These are phyloP conservation scores for Microbotryum scabiosae DNA, from an alignment of 1,284 basidiomycete species.

Conservation along the genomic window DNA sequence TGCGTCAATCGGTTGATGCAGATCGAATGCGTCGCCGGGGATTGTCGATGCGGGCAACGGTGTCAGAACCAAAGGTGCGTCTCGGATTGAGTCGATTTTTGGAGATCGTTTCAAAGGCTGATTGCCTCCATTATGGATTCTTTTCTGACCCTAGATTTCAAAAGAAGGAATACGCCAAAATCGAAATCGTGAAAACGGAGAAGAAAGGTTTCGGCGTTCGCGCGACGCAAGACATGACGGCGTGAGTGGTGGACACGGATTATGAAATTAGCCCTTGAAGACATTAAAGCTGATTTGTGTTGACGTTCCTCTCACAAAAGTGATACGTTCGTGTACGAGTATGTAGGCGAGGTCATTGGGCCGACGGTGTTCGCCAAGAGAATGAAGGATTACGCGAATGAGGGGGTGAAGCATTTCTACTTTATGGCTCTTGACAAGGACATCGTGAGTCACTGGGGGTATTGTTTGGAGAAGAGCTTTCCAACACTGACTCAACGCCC, in stretches of 20 bases:
- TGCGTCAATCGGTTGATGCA: conserved; percentile 98
- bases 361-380: conserved; percentile 80
- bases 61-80: conserved; percentile 89
- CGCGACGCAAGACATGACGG: conserved; percentile 58
- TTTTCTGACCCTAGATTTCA: no score
- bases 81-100: not conserved
- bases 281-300: not conserved
- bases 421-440: conserved; percentile 99
- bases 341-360: conserved; percentile 92
- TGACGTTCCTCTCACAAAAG: conserved; percentile 45
- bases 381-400: conserved; percentile 86
- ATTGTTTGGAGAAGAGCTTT: not conserved
- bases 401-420: conserved; percentile 95
- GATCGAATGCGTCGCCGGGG: conserved; percentile 82
- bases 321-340: conserved; percentile 92
- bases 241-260: conserved; percentile 49
- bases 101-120: not conserved
- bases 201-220: conserved; percentile 93
- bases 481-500: not conserved
- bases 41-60: conserved; percentile 71
- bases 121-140: no score
- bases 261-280: not conserved
- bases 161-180: conserved; percentile 69
- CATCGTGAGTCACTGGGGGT: conserved; percentile 54
- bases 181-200: conserved; percentile 87